phyloP scores from a whole-genome alignment of 495 filamentous ascomycete species.

The Aspergillus hancockii region DNA sequence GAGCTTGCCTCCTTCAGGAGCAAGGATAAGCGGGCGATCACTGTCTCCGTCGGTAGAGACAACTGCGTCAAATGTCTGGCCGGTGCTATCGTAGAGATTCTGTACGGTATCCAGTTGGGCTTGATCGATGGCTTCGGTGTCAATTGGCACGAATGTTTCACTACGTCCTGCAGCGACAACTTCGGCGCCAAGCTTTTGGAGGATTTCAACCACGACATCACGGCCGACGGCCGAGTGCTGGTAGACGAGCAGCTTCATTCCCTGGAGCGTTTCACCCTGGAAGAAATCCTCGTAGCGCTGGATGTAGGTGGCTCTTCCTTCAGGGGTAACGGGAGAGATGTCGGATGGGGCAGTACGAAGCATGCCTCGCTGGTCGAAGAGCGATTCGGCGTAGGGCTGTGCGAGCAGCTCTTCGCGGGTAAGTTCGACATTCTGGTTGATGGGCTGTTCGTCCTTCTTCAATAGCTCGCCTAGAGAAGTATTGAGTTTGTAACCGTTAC shows the following conservation, averaged over 20 bases:
- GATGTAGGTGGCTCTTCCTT: slow-evolving; percentile 23
- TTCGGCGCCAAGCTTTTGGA: slow-evolving; percentile 24
- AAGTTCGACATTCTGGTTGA: slow-evolving; percentile 23
- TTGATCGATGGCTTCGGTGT: slow-evolving; percentile 33
- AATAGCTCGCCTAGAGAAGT: slow-evolving; percentile 29
- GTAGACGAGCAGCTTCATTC: slow-evolving; percentile 27
- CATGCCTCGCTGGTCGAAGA: slow-evolving; percentile 30
- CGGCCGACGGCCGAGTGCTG: slow-evolving; percentile 33
- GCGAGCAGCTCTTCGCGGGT: slow-evolving; percentile 18
- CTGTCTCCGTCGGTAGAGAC: slow-evolving; percentile 32
- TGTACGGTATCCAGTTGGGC: slow-evolving; percentile 27
- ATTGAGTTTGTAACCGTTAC: slow-evolving; percentile 35
- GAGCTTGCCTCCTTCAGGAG: slow-evolving; percentile 22
- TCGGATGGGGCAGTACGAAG: slow-evolving; percentile 10
- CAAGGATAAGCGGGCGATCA: slow-evolving; percentile 29
- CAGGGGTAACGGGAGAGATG: slow-evolving; percentile 10
- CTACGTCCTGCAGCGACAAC: slow-evolving; percentile 27
- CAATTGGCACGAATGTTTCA: slow-evolving; percentile 31
- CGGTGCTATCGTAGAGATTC: slow-evolving; percentile 17
- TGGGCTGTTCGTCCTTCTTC: slow-evolving; percentile 32
- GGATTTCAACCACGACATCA: slow-evolving; percentile 23
- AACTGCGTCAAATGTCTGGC: slow-evolving; percentile 23
- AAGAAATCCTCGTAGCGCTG: slow-evolving; percentile 31
- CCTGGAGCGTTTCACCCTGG: slow-evolving; percentile 23
- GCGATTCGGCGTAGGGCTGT: slow-evolving; percentile 25